phyloP scores from a whole-genome alignment of 306 rosid species.

The Calophaca sinica region DNA sequence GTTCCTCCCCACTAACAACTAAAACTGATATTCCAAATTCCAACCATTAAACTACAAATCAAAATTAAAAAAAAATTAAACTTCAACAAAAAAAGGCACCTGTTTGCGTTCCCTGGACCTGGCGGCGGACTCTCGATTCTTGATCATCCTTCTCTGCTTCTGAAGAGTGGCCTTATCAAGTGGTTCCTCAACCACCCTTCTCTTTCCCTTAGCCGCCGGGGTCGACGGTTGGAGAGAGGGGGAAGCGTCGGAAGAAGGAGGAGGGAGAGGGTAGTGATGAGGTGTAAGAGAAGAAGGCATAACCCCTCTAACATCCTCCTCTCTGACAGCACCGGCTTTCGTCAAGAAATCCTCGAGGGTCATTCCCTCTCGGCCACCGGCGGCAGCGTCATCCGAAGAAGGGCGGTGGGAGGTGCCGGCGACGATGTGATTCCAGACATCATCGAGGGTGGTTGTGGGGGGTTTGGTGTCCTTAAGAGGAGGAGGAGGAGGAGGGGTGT shows the following conservation, averaged over 20 bases:
- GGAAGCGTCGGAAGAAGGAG: constrained; percentile 20
- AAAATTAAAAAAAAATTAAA: neutral
- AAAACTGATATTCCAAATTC: neutral
- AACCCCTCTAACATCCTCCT: constrained; percentile 57
- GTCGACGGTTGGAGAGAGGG: neutral
- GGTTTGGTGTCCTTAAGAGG: neutral
- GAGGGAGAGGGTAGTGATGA: neutral
- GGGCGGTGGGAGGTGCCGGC: constrained; percentile 37
- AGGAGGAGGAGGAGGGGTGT: constrained; percentile 39
- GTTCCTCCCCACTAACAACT: too few species aligned
- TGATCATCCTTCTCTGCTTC: constrained; percentile 85
- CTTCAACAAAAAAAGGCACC: constrained; percentile 44
- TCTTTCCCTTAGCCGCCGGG: constrained; percentile 53
- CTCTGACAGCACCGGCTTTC: constrained; percentile 63
- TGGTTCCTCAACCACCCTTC: constrained; percentile 68
- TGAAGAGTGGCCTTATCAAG: constrained; percentile 83
- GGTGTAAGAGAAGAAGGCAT: neutral
- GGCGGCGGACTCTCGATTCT: constrained; percentile 94
- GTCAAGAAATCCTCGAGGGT: constrained; percentile 77
- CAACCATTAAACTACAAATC: neutral
- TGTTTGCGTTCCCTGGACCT: constrained; percentile 95
- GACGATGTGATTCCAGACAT: constrained; percentile 77
- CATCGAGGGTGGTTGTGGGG: constrained; percentile 47
- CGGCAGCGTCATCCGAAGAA: neutral
- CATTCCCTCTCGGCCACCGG: constrained; percentile 39